Evolutionary conservation across 192 early-diverging fungal genomes (phyloP).

Genomic region (Umbelopsis vinacea): DNA sequence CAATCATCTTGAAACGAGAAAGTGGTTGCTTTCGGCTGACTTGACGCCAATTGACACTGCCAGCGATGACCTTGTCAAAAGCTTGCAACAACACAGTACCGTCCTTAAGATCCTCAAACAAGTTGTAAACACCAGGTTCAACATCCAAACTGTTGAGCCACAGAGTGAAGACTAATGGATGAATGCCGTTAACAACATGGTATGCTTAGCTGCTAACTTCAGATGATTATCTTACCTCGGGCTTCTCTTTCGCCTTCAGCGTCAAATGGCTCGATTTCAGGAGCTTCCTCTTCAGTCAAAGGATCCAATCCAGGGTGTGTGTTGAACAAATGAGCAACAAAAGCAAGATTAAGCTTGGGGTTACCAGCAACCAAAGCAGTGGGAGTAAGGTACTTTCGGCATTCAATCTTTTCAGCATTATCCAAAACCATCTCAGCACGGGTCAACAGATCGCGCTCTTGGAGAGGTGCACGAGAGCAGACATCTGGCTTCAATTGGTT

Average conservation of each 20-base stretch:
- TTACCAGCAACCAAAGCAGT: constrained; percentile 96
- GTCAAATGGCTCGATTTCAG: constrained; percentile 87
- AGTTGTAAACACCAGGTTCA: constrained; percentile 96
- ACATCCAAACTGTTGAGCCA: constrained; percentile 99
- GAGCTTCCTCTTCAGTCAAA: constrained; percentile 88
- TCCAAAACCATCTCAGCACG: constrained; percentile 90
- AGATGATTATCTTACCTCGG: constrained; percentile 53
- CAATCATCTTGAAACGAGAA: constrained; percentile 95
- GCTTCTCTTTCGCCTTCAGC: constrained; percentile 86
- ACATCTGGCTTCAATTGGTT: constrained; percentile 86
- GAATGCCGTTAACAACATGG: not conserved
- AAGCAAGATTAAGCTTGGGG: constrained; percentile 98
- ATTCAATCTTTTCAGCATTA: constrained; percentile 91
- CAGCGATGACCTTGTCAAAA: constrained; percentile 92
- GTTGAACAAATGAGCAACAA: constrained; percentile 98
- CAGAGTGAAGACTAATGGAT: constrained; percentile 80
- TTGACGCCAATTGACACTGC: constrained; percentile 90
- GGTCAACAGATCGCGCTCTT: constrained; percentile 71
- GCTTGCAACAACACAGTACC: constrained; percentile 93
- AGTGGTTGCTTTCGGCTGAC: constrained; percentile 79
- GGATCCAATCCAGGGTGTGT: constrained; percentile 93
- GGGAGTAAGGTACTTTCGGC: constrained; percentile 93
- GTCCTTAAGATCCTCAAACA: constrained; percentile 96
- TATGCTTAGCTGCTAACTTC: not conserved
- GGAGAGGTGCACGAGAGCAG: constrained; percentile 84